Evolutionary conservation across 257 asterid genomes (phyloP).

Genomic region (Vinca minor): DNA sequence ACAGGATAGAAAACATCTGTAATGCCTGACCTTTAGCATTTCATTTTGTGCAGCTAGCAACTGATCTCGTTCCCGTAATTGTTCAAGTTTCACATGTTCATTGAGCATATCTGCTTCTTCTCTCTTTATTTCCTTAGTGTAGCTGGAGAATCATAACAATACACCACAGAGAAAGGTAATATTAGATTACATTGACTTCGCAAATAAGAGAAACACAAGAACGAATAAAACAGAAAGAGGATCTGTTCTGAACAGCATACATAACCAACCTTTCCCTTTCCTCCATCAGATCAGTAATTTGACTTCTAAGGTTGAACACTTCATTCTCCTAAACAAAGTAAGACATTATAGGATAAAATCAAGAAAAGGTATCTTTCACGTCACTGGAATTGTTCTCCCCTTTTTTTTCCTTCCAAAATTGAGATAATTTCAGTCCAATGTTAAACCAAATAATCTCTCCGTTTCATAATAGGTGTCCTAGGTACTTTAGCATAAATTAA

Average conservation of each 20-base stretch:
- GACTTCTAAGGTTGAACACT: constrained; percentile 41
- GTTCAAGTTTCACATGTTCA: constrained; percentile 49
- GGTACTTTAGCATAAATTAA: no score
- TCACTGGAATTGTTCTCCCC: constrained; percentile 2
- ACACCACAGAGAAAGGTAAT: not conserved
- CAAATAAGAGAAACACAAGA: not conserved
- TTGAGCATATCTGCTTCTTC: constrained; percentile 48
- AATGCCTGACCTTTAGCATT: constrained; percentile 53
- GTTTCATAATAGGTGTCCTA: no score
- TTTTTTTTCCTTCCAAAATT: not conserved
- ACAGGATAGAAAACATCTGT: not conserved
- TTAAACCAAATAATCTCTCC: no score
- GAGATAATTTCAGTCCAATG: constrained; percentile 4
- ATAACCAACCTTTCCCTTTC: constrained; percentile 58
- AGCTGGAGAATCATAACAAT: constrained; percentile 38
- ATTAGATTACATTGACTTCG: not conserved
- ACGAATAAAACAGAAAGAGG: no score
- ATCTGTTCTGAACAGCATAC: not conserved
- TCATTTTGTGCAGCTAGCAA: constrained; percentile 67
- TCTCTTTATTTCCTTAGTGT: constrained; percentile 39
- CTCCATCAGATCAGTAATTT: constrained; percentile 47
- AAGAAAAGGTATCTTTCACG: not conserved
- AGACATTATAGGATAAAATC: constrained; percentile 19
- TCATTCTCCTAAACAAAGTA: constrained; percentile 52
- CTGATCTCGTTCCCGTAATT: constrained; percentile 62